Evolutionary conservation across 768 basidiomycete genomes (phyloP).

Genomic region (Suillus spraguei): DNA sequence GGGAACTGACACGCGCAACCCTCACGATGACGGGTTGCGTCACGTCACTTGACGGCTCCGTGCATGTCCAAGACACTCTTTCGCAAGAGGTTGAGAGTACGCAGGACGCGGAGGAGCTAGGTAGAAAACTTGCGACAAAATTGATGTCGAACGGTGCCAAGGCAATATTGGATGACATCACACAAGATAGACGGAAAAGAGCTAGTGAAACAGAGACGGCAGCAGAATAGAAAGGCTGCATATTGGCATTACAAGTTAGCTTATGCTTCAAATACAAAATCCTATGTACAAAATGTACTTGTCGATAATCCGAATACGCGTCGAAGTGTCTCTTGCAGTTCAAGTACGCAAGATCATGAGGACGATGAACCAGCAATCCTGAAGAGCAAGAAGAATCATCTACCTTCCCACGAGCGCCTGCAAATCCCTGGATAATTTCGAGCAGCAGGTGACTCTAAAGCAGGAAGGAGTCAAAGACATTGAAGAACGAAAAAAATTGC

Average conservation of each 20-base stretch:
- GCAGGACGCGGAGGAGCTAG: constrained; percentile 70
- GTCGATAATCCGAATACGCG: not conserved
- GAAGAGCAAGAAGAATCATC: constrained; percentile 40
- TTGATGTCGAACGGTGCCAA: constrained; percentile 74
- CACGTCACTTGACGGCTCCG: constrained; percentile 75
- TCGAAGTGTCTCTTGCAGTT: constrained; percentile 12
- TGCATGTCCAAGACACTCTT: constrained; percentile 70
- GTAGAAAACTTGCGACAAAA: constrained; percentile 61
- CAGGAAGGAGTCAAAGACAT: constrained; percentile 50
- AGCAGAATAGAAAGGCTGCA: constrained; percentile 13
- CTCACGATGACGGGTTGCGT: constrained; percentile 81
- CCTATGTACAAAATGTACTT: not conserved
- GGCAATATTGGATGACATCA: constrained; percentile 83
- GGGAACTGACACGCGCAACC: constrained; percentile 17
- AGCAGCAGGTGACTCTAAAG: constrained; percentile 75
- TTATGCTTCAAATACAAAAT: not conserved
- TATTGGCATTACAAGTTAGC: not conserved
- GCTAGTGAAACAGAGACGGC: constrained; percentile 39
- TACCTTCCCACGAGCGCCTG: constrained; percentile 76
- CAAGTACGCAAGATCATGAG: constrained; percentile 10
- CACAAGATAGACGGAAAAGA: constrained; percentile 57
- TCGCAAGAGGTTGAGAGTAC: constrained; percentile 49
- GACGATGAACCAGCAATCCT: constrained; percentile 8
- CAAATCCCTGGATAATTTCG: constrained; percentile 40
- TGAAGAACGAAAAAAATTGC: constrained; percentile 21